Evolutionary conservation across 2,329 filamentous ascomycete genomes (phyloP).

Genomic region (Neurospora sp.): DNA sequence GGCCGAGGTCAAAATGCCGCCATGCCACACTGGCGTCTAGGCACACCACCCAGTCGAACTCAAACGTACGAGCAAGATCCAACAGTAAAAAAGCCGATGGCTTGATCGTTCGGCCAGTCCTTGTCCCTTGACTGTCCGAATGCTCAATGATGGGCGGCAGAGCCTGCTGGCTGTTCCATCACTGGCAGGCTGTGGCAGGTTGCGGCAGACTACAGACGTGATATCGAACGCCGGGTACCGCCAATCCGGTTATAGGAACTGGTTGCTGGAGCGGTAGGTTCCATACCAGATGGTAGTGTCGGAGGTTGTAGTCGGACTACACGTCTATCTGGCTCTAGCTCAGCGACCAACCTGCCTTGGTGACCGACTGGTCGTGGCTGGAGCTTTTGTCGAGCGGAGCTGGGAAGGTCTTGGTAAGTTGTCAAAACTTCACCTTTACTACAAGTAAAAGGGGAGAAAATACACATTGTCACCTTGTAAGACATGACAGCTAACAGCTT

Average conservation of each 20-base stretch:
- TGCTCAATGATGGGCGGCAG: no score
- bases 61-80: no score
- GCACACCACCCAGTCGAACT: no score
- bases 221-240: background rate
- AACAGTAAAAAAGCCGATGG: no score
- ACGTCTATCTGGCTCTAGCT: background rate
- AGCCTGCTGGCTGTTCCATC: background rate
- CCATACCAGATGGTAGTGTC: background rate
- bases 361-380: background rate
- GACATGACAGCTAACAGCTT: background rate
- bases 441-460: background rate
- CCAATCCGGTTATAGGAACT: background rate
- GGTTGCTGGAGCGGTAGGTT: background rate
- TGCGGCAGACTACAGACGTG: background rate
- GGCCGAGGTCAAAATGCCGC: slow-evolving; percentile 33
- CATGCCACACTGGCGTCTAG: slow-evolving; percentile 34
- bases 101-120: no score
- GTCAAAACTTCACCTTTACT: background rate
- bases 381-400: background rate
- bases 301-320: background rate
- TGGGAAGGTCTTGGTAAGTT: background rate
- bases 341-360: background rate
- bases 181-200: background rate
- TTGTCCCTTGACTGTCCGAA: no score
- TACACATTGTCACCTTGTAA: background rate